Conservation (phyloP, 1,284 basidiomycete species). For the Ustilago sp. region DNA sequence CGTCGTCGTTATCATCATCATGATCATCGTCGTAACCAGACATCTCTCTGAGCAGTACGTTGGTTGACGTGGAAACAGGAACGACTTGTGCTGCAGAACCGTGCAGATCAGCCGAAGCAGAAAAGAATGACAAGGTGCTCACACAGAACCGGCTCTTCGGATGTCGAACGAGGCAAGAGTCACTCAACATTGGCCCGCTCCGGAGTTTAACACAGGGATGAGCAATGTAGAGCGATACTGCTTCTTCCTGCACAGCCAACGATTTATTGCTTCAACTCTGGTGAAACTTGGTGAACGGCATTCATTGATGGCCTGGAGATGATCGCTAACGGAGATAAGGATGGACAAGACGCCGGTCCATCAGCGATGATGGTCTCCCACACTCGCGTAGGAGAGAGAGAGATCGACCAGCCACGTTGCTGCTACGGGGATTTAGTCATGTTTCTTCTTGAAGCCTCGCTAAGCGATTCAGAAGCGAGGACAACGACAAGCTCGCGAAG, state of each 20-base stretch:
- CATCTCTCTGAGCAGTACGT: neutral
- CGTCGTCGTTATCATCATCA: too few species aligned
- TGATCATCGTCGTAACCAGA: too few species aligned
- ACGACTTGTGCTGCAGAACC: neutral
- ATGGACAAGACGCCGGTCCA: neutral
- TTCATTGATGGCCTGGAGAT: neutral
- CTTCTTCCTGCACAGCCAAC: neutral
- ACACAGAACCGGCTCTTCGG: neutral
- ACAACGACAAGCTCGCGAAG: constrained; percentile 5
- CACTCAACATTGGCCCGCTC: neutral
- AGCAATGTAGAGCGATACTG: neutral
- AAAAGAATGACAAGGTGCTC: neutral
- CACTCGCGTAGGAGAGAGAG: neutral
- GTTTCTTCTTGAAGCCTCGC: neutral
- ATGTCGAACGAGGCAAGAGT: neutral
- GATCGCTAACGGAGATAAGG: neutral
- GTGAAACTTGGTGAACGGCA: neutral
- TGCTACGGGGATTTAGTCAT: neutral
- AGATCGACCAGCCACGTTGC: constrained; percentile 3
- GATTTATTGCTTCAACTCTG: neutral
- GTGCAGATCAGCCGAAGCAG: neutral
- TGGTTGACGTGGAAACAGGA: too few species aligned
- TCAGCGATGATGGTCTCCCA: neutral
- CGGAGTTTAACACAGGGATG: neutral
- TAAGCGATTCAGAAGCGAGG: neutral